Evolutionary conservation across 2,329 filamentous ascomycete species (phyloP).

Genomic region (Emmonsia crescens): DNA sequence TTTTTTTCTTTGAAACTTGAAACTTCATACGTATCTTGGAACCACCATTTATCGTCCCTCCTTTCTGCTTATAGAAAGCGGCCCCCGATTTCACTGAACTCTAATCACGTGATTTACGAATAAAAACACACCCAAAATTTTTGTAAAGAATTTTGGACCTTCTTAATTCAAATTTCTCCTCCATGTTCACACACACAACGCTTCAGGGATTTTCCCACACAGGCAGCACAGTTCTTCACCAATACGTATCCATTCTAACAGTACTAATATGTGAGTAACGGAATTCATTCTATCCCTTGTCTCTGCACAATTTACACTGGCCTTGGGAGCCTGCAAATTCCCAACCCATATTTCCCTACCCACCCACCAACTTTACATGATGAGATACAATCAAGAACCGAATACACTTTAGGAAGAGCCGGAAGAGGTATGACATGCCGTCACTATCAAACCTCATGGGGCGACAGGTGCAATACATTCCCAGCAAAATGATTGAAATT

Average conservation of each 20-base stretch:
- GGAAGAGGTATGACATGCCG: constrained; percentile 35
- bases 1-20: not conserved
- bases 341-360: not conserved
- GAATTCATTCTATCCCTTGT: constrained; percentile 2
- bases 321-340: not conserved
- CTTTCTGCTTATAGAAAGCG: too few species aligned
- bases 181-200: not conserved
- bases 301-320: constrained; percentile 6
- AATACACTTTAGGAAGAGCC: constrained; percentile 37
- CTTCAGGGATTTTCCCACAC: not conserved
- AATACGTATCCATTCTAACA: not conserved
- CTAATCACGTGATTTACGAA: not conserved
- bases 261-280: constrained; percentile 2
- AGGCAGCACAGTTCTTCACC: not conserved
- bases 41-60: too few species aligned
- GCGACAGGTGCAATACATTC: not conserved
- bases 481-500: not conserved
- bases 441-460: constrained; percentile 3
- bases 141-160: not conserved
- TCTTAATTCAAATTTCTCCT: not conserved
- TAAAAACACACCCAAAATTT: not conserved
- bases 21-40: too few species aligned
- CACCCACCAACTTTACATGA: constrained; percentile 23
- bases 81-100: not conserved
- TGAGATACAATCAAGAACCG: constrained; percentile 33